Conservation (phyloP, 1,284 basidiomycete genomes). For the Pisolithus thermaeus region DNA sequence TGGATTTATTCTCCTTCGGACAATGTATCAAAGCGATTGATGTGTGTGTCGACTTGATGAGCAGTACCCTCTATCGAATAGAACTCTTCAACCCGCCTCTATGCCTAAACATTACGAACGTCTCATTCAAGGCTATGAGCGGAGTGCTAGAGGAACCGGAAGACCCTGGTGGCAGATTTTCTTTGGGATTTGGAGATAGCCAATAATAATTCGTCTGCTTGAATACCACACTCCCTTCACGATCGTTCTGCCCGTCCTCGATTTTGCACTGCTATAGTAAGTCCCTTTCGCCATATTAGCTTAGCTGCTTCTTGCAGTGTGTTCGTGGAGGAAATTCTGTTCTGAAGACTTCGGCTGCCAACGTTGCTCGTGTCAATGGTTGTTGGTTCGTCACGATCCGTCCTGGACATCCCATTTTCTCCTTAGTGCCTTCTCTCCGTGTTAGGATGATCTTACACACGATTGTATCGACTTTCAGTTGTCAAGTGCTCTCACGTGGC, state of each 20-base stretch:
- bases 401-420: no score
- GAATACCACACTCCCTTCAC: not conserved
- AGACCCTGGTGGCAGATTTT: conserved; percentile 79
- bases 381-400: no score
- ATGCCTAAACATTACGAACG: conserved; percentile 66
- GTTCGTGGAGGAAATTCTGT: no score
- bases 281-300: no score
- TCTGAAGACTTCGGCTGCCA: no score
- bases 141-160: conserved; percentile 65
- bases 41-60: not conserved
- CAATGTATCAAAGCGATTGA: not conserved
- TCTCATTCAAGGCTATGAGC: conserved; percentile 64
- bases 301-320: no score
- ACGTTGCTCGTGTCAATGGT: no score
- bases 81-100: conserved; percentile 51
- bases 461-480: no score
- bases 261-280: no score
- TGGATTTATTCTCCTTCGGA: not conserved
- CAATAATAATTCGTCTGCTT: not conserved
- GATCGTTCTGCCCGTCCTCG: not conserved
- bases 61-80: conserved; percentile 58
- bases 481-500: no score
- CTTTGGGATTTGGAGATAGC: conserved; percentile 62
- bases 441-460: no score
- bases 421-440: no score